Conservation (phyloP, 2,329 filamentous ascomycete species). For the Botrytis fragariae region DNA sequence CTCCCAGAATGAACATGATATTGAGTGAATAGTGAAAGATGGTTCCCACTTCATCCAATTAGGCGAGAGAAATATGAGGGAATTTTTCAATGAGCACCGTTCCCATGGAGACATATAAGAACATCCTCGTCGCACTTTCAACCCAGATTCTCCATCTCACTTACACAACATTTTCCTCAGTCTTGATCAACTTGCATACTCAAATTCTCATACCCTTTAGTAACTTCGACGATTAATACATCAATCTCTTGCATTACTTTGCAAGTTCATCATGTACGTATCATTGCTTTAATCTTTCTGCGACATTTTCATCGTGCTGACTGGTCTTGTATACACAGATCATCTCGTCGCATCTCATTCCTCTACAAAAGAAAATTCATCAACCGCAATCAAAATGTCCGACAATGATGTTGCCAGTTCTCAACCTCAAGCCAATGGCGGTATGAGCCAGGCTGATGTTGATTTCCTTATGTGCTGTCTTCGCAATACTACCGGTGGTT, state of each 20-base stretch:
- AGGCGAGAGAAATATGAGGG: slow-evolving; percentile 1
- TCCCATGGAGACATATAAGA: slow-evolving; percentile 6
- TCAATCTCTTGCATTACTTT: slow-evolving; percentile 10
- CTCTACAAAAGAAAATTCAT: background rate
- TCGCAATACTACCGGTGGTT: slow-evolving; percentile 29
- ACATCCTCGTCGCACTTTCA: background rate
- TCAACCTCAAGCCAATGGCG: background rate
- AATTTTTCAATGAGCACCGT: background rate
- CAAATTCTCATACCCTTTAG: background rate
- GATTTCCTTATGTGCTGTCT: slow-evolving; percentile 33
- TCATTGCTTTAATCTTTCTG: background rate
- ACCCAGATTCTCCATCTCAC: background rate
- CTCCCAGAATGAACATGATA: background rate
- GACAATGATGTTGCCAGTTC: background rate
- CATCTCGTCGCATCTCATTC: background rate
- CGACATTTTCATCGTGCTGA: background rate
- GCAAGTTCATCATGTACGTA: slow-evolving; percentile 7
- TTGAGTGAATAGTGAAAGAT: background rate
- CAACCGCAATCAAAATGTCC: slow-evolving; percentile 8
- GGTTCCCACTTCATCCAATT: background rate
- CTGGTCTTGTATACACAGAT: background rate
- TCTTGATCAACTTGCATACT: background rate
- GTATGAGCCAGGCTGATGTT: slow-evolving; percentile 27
- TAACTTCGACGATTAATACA: background rate
- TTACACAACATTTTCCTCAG: background rate